Evolutionary conservation across 1,284 basidiomycete genomes (phyloP), one percentile per base, ranked within the genome.

Genomic region (Agaricales sp.): DNA sequence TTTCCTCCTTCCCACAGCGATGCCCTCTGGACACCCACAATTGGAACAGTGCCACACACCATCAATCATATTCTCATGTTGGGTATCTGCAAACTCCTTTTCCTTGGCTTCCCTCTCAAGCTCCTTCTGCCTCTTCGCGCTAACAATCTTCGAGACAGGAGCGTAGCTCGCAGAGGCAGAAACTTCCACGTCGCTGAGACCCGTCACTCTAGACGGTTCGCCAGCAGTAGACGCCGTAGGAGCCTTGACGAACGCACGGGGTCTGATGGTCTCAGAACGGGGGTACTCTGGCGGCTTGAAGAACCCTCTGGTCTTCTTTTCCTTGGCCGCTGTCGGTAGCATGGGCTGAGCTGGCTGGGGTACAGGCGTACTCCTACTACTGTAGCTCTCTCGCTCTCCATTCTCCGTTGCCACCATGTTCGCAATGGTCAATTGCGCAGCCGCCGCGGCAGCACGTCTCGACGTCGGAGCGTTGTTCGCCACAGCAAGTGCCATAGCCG

Each of bases 21-120:
- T 82, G 55, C 69, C 78, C 59, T 91, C 92, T 0, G 92, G 91
- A 59, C 87, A 87, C 16, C 92, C 92, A 55, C 85, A 93, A 60
- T 92, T 92, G 41, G 87, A 90, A 63, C 92, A 95, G 67, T 92
- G 89, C 92, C 92, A 95, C 2, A 85, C 73, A 1, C 88, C 90
- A 57, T 92, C 70, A 59, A 92, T 86, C 58, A 79, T 73, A 59
- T 90, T 89, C 39, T 82, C 73, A 58, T 89, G 88, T 59, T 89
- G 85, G 4, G 85, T 83, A 57, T 88, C 86, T 24, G 78, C 80
- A 58, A 79, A 87, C 62, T 88, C 87, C 58, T 73, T 81, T 62
- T 87, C 86, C 62, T 87, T 89, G 18, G 85, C 86, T 57, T 87
- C 84, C 38, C 82, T 67, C 65, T 88, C 87, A 16, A 78, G 68